These are phyloP conservation scores for Leonotis leonurus DNA, from an alignment of 257 asterid genomes.

Conservation along the genomic window DNA sequence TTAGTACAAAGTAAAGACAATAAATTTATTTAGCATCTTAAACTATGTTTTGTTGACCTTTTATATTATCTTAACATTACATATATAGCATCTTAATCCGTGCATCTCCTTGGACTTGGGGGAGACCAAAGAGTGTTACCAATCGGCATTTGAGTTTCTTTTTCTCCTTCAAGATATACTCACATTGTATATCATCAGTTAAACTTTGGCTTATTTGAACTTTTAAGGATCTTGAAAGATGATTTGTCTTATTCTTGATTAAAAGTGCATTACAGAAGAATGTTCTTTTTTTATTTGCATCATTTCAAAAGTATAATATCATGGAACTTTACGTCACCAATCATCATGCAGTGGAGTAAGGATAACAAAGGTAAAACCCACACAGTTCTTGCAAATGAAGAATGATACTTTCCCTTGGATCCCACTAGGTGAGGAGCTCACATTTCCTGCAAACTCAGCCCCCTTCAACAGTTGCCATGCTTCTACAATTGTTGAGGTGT, in stretches of 20 bases:
- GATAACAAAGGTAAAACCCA: constrained; percentile 13
- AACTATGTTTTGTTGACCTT: too few species aligned
- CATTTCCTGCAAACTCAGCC: constrained; percentile 58
- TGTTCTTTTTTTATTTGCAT: not conserved
- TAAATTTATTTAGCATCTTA: too few species aligned
- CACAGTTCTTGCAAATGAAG: constrained; percentile 30
- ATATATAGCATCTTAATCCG: too few species aligned
- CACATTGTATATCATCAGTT: not conserved
- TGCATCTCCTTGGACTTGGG: not conserved
- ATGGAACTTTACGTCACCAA: not conserved
- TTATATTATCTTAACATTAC: not conserved
- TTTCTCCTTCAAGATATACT: not conserved
- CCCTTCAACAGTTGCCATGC: constrained; percentile 93
- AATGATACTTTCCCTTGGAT: constrained; percentile 43
- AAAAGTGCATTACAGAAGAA: not conserved
- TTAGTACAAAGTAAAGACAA: not conserved
- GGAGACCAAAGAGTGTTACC: not conserved
- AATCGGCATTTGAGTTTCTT: not conserved
- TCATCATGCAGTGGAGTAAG: constrained; percentile 33
- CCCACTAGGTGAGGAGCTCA: constrained; percentile 60
- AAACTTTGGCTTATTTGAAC: not conserved
- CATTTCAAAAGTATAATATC: not conserved
- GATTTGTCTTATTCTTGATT: not conserved
- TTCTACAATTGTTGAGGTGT: constrained; percentile 90
- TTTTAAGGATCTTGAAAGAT: not conserved